Base-by-base conservation (phyloP, 352 stramenopile genomes). In the Pythium chondricola region DNA sequence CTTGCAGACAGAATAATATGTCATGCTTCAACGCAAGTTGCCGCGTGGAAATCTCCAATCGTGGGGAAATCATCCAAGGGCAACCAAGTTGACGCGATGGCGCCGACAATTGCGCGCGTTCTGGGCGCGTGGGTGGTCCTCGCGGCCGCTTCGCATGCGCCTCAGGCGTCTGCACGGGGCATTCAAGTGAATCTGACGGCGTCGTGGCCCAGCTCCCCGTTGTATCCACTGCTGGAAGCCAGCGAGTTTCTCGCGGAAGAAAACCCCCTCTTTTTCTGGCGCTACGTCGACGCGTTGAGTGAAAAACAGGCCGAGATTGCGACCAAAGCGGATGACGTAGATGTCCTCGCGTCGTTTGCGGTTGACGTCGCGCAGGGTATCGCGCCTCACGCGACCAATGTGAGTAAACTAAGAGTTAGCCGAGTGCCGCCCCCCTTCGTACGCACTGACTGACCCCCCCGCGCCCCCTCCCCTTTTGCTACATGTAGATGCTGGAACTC, bases 221-320 rank as follows among this genome's bases (percentile, higher is more conserved):
- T 67, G 22, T 63, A 57, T 45, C 61, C 61, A 37, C 49, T 70
- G 39, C 44, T 72, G 8, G 51, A 70, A 33, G 59, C 51, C 5
- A 90, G 79, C 58, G 82, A 90, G 44, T 93, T 86, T 51, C 61
- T 93, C 30, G 78, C 79, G 11, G 75, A 90, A 35, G 79, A 90
- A 46, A 86, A 88, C 43, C 76, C 78, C 16, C 50, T 70, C 38
- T 82, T 75, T 48, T 93, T 91, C 52, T 93, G 78, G 77, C 59
- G 73, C 58, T 93, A 81, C 42, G 42, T 89, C 18, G 74, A 86
- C 29, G 36, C 72, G 17, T 35, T 91, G 27, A 43, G 55, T 42
- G 30, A 46, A 32, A 56, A 68, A 31, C 65, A 63, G 27, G 40
- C 43, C 18, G 60, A 62, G 47, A 61, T 86, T 31, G 50, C 60